phyloP scores from a whole-genome alignment of 176 grass and related monocot species.

The Triticum dicoccoides region DNA sequence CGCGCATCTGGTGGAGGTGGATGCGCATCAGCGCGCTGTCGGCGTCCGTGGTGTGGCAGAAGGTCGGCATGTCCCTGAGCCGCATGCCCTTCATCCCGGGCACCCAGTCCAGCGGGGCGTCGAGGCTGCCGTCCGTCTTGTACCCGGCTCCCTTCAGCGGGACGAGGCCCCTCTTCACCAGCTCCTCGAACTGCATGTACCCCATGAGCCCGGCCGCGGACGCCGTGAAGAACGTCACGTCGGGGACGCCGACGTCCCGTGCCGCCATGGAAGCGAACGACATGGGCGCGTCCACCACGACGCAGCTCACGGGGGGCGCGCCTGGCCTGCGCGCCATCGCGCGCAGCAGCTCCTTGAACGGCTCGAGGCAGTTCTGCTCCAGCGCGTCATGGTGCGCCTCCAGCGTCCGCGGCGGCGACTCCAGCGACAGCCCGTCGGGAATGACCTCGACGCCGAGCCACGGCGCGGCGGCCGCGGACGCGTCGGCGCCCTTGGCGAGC shows the following conservation, averaged over 20 bases:
- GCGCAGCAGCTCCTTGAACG: slow-evolving; percentile 1
- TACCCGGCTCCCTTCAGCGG: background rate
- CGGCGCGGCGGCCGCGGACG: background rate
- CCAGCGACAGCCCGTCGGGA: slow-evolving; percentile 4
- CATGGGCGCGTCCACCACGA: background rate
- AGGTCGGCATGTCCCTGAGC: slow-evolving; percentile 40
- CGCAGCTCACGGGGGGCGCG: background rate
- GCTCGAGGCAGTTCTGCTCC: background rate
- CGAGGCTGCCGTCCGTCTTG: background rate
- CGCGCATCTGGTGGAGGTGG: background rate
- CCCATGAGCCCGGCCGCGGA: slow-evolving; percentile 7
- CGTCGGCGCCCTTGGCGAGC: background rate
- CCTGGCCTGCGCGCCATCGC: background rate
- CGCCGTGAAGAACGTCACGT: background rate
- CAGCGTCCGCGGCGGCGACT: background rate
- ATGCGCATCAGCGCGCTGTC: slow-evolving; percentile 4
- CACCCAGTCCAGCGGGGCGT: slow-evolving; percentile 32
- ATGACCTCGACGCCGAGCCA: slow-evolving; percentile 6
- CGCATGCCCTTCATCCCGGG: slow-evolving; percentile 36
- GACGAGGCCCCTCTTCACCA: background rate
- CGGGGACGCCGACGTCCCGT: background rate
- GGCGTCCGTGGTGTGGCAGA: slow-evolving; percentile 28
- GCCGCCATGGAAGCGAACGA: background rate
- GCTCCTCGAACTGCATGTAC: background rate
- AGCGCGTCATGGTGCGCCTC: background rate